Conservation (phyloP, 2,329 filamentous ascomycete species). For the Ophiostoma australiae region DNA sequence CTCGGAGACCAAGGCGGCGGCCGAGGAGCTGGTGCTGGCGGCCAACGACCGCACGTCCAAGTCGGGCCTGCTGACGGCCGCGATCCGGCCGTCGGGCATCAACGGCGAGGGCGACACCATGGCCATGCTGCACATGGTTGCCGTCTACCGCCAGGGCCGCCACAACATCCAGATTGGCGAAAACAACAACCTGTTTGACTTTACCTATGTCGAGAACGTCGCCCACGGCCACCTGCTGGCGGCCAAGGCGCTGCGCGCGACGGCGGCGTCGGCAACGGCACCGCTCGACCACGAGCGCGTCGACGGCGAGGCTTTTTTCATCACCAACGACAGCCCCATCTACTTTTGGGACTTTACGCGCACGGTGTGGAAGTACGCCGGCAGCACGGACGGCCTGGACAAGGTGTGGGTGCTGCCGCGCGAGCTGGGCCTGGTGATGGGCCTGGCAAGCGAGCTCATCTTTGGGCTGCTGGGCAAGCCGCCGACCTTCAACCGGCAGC, state of each 20-base stretch:
- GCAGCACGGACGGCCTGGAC: constrained; percentile 47
- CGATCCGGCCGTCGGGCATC: constrained; percentile 82
- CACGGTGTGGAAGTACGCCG: constrained; percentile 65
- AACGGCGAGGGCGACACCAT: constrained; percentile 86
- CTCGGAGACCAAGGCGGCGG: constrained; percentile 80
- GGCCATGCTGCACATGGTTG: constrained; percentile 66
- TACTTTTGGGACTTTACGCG: constrained; percentile 89
- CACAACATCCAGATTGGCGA: constrained; percentile 76
- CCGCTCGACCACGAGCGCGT: constrained; percentile 69
- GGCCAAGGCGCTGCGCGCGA: constrained; percentile 63
- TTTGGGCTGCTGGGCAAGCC: constrained; percentile 47
- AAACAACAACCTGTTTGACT: constrained; percentile 59
- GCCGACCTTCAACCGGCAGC: constrained; percentile 55
- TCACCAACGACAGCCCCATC: constrained; percentile 82
- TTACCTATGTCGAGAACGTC: constrained; percentile 60
- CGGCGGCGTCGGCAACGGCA: constrained; percentile 49
- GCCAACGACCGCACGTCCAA: constrained; percentile 51
- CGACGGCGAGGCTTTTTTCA: constrained; percentile 82
- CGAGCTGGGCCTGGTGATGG: constrained; percentile 49
- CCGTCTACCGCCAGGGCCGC: constrained; percentile 62
- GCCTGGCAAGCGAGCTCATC: constrained; percentile 50
- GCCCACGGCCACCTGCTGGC: constrained; percentile 79
- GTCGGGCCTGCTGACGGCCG: constrained; percentile 64
- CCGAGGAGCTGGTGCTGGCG: constrained; percentile 73
- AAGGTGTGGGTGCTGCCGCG: constrained; percentile 53